Conservation (phyloP, 176 grass and related monocot genomes). For the Oropetium thomaeum region DNA sequence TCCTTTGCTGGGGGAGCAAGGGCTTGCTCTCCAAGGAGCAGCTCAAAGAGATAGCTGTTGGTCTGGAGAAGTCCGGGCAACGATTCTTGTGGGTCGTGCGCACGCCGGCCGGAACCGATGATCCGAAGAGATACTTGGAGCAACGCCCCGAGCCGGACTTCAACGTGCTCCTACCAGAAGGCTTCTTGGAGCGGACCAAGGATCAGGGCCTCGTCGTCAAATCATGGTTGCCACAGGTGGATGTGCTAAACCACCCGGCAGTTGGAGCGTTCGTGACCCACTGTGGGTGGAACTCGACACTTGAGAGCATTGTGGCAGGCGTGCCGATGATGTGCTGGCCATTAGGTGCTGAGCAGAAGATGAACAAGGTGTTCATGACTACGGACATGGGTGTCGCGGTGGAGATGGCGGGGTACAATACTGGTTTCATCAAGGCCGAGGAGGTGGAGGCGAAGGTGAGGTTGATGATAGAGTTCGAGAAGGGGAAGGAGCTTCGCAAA, state of each 20-base stretch:
- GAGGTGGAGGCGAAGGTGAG: slow-evolving; percentile 31
- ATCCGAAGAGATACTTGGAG: background rate
- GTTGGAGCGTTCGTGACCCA: slow-evolving; percentile 38
- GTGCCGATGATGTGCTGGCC: slow-evolving; percentile 40
- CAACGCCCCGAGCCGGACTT: slow-evolving; percentile 15
- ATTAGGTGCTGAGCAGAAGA: slow-evolving; percentile 29
- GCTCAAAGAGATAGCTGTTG: background rate
- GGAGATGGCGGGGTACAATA: slow-evolving; percentile 11
- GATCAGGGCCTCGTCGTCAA: slow-evolving; percentile 12
- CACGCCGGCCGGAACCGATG: background rate
- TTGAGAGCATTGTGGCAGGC: slow-evolving; percentile 24
- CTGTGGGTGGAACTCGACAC: slow-evolving; percentile 52
- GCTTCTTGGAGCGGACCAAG: slow-evolving; percentile 41
- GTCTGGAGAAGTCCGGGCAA: background rate
- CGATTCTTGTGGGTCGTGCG: background rate
- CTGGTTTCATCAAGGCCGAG: slow-evolving; percentile 20
- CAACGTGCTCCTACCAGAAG: slow-evolving; percentile 25
- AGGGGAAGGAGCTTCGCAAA: slow-evolving; percentile 12
- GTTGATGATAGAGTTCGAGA: slow-evolving; percentile 17
- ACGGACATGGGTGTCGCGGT: slow-evolving; percentile 16
- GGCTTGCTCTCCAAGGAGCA: slow-evolving; percentile 21
- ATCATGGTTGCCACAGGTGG: slow-evolving; percentile 30
- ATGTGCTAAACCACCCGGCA: slow-evolving; percentile 18
- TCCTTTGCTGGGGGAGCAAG: slow-evolving; percentile 38
- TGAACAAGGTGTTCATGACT: slow-evolving; percentile 31